Evolutionary conservation across 345 rosid genomes (phyloP).

Genomic region (Rhizophora apiculata): DNA sequence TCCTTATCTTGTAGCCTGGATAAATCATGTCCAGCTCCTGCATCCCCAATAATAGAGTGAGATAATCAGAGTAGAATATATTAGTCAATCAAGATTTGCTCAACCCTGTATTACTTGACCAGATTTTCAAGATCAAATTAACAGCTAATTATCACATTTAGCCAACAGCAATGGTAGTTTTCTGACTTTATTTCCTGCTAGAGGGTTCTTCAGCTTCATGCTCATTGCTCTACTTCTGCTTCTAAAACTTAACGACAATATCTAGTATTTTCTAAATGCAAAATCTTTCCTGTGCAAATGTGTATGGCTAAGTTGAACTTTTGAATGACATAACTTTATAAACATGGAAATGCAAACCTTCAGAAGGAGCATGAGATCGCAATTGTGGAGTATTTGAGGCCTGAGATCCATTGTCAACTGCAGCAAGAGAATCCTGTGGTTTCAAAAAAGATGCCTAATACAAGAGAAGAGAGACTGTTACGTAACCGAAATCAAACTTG

Average conservation of each 20-base stretch:
- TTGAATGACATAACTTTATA: not conserved
- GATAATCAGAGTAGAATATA: conserved; percentile 8
- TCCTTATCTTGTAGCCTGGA: conserved; percentile 37
- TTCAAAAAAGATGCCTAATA: conserved; percentile 57
- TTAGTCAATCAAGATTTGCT: conserved; percentile 7
- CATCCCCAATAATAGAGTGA: conserved; percentile 11
- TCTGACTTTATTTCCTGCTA: not conserved
- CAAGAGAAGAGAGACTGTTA: conserved; percentile 14
- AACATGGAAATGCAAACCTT: conserved; percentile 41
- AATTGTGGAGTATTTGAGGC: conserved; percentile 45
- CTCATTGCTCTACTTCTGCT: not conserved
- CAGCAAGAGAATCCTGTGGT: conserved; percentile 50
- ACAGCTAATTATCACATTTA: not conserved
- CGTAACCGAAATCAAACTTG: not conserved
- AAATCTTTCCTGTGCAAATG: not conserved
- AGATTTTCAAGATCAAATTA: not conserved
- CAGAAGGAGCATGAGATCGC: conserved; percentile 55
- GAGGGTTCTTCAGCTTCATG: not conserved
- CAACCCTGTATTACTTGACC: conserved; percentile 2
- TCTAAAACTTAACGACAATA: not conserved
- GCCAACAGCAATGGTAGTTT: not conserved
- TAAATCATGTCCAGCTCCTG: conserved; percentile 32
- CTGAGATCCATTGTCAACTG: conserved; percentile 51
- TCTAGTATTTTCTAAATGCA: not conserved
- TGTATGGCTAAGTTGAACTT: not conserved